phyloP scores from a whole-genome alignment of 169 alveolate species.

The Eimeria zaria region DNA sequence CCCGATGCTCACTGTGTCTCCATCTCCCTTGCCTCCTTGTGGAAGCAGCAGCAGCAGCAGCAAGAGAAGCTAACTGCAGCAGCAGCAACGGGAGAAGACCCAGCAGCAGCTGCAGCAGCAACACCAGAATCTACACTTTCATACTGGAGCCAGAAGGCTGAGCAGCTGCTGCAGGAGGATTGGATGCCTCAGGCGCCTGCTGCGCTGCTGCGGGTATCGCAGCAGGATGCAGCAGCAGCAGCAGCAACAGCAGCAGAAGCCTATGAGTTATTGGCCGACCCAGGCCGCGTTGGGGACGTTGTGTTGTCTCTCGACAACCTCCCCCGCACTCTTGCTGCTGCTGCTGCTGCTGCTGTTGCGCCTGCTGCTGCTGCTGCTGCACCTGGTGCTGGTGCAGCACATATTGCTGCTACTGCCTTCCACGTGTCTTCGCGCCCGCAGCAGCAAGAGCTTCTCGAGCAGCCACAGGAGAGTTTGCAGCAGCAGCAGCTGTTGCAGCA shows the following conservation, averaged over 20 bases:
- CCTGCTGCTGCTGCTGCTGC: neutral
- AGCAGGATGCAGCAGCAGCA: constrained; percentile 52
- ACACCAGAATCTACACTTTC: neutral
- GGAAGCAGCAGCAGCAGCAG: constrained; percentile 26
- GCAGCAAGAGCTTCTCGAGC: neutral
- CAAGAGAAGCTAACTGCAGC: neutral
- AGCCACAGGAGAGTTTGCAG: neutral
- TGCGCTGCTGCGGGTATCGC: constrained; percentile 59
- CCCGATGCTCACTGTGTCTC: constrained; percentile 11
- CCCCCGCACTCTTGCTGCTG: constrained; percentile 38
- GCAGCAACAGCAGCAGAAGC: constrained; percentile 41
- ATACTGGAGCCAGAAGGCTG: neutral
- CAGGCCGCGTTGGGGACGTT: constrained; percentile 19
- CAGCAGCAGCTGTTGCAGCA: neutral
- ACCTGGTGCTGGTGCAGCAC: neutral
- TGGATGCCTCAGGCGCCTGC: constrained; percentile 17
- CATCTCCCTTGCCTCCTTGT: neutral
- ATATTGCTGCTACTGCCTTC: neutral
- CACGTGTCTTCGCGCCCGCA: neutral
- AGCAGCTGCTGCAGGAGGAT: constrained; percentile 32
- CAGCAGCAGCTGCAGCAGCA: neutral
- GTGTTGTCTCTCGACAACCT: constrained; percentile 24
- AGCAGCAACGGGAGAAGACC: constrained; percentile 15
- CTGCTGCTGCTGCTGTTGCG: neutral
- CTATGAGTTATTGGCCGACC: neutral